A percentile compares a stretch with the other conserved stretches of the same genome.
Evolutionary conservation across 2,329 filamentous ascomycete species (phyloP).

Genomic region (Rosellinia necatrix): DNA sequence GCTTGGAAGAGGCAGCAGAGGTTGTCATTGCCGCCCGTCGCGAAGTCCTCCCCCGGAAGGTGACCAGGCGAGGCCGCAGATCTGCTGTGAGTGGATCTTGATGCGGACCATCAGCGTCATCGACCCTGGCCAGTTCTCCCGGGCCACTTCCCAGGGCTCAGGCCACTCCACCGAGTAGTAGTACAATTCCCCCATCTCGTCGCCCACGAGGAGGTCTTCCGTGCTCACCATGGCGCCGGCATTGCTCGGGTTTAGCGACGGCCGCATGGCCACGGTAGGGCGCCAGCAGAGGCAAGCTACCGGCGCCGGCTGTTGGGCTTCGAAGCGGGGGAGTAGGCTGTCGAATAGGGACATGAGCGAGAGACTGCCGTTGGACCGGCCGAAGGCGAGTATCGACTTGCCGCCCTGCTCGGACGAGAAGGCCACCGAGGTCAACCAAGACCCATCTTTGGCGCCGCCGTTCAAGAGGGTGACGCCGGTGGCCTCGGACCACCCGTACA

Average conservation of each 20-base stretch:
- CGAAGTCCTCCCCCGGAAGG: slow-evolving; percentile 75
- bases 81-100: slow-evolving; percentile 80
- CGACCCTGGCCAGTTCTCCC: slow-evolving; percentile 74
- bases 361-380: slow-evolving; percentile 76
- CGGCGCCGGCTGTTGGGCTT: slow-evolving; percentile 71
- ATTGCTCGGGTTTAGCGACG: slow-evolving; percentile 55
- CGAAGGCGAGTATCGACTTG: slow-evolving; percentile 82
- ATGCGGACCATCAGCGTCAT: slow-evolving; percentile 80
- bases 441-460: slow-evolving; percentile 50
- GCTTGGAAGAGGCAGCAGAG: slow-evolving; percentile 80
- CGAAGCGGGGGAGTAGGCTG: slow-evolving; percentile 69
- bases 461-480: slow-evolving; percentile 65
- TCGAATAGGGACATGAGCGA: slow-evolving; percentile 79
- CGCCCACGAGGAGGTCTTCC: slow-evolving; percentile 86
- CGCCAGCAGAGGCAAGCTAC: slow-evolving; percentile 84
- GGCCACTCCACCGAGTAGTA: slow-evolving; percentile 93
- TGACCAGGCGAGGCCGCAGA: slow-evolving; percentile 93
- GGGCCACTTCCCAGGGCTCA: slow-evolving; percentile 62
- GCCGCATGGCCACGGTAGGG: slow-evolving; percentile 60
- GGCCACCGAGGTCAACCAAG: slow-evolving; percentile 79
- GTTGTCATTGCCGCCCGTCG: slow-evolving; percentile 93
- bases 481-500: slow-evolving; percentile 89
- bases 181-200: slow-evolving; percentile 80
- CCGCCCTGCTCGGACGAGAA: slow-evolving; percentile 82
- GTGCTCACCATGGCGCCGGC: slow-evolving; percentile 61